Evolutionary conservation across 495 filamentous ascomycete species (phyloP).

Genomic region (Penicillium chermesinum): DNA sequence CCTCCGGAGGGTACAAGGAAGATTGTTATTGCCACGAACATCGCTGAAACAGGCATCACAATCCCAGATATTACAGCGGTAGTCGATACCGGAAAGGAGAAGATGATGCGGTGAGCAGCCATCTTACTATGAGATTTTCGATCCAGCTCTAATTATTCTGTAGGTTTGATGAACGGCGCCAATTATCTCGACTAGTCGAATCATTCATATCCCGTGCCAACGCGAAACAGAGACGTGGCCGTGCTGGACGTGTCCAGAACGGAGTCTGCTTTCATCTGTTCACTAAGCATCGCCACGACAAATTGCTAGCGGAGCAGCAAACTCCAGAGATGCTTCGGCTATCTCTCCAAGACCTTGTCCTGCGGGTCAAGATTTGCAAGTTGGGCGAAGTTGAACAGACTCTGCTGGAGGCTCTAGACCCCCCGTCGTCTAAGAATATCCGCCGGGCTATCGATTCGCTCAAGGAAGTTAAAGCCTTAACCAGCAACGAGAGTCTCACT

Average conservation of each 20-base stretch:
- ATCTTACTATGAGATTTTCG: not conserved
- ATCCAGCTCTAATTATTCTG: slow-evolving; percentile 3
- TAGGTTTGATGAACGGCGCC: slow-evolving; percentile 81
- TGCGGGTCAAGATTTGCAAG: slow-evolving; percentile 96
- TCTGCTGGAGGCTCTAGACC: slow-evolving; percentile 82
- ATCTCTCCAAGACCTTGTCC: slow-evolving; percentile 86
- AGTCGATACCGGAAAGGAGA: slow-evolving; percentile 90
- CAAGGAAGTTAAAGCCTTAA: slow-evolving; percentile 88
- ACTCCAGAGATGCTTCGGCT: slow-evolving; percentile 92
- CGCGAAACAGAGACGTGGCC: slow-evolving; percentile 86
- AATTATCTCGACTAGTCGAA: slow-evolving; percentile 83
- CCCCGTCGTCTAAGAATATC: slow-evolving; percentile 85
- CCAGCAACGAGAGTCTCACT: slow-evolving; percentile 72
- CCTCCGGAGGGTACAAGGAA: slow-evolving; percentile 78
- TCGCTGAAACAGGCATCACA: slow-evolving; percentile 89
- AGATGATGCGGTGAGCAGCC: slow-evolving; percentile 66
- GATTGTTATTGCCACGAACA: slow-evolving; percentile 93
- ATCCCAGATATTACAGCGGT: slow-evolving; percentile 96
- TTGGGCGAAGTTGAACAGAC: slow-evolving; percentile 88
- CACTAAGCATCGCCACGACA: slow-evolving; percentile 79
- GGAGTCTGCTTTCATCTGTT: slow-evolving; percentile 95
- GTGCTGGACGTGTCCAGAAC: slow-evolving; percentile 92
- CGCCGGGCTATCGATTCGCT: slow-evolving; percentile 85
- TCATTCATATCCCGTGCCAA: slow-evolving; percentile 92
- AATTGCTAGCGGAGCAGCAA: slow-evolving; percentile 77